Conservation (phyloP, 2,329 filamentous ascomycete species). For the Diaporthe caulivora region DNA sequence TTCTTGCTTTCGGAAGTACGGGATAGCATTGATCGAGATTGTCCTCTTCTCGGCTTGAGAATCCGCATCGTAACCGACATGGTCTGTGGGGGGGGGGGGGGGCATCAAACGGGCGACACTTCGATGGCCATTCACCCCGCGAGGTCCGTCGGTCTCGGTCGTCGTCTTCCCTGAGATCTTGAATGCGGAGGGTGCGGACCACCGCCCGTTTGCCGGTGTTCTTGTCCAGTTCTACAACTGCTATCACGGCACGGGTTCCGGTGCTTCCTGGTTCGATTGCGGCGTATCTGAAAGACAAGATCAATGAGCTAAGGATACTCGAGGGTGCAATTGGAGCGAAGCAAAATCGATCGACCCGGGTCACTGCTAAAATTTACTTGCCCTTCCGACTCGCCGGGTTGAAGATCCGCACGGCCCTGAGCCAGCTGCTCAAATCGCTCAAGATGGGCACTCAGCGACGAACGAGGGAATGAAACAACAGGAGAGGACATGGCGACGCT, state of each 20-base stretch:
- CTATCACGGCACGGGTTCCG: constrained; percentile 9
- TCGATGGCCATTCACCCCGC: constrained; percentile 13
- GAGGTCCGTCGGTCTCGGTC: neutral
- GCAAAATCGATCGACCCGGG: accelerated
- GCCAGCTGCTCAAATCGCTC: neutral
- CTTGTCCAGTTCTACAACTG: neutral
- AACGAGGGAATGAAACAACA: neutral
- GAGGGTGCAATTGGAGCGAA: neutral
- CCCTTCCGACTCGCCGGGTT: neutral
- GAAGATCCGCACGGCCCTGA: neutral
- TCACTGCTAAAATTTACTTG: neutral
- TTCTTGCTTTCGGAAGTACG: neutral
- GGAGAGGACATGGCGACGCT: neutral
- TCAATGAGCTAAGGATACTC: neutral
- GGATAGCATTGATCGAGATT: constrained; percentile 20
- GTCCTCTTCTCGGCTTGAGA: neutral
- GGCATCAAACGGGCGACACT: constrained; percentile 18
- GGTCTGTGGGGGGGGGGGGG: constrained; percentile 4
- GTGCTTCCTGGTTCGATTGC: constrained; percentile 21
- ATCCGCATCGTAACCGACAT: constrained; percentile 17
- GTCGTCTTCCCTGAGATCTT: neutral
- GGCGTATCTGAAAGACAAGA: neutral
- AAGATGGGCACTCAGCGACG: neutral
- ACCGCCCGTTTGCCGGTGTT: neutral
- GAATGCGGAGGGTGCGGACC: neutral